Evolutionary conservation across 2,329 filamentous ascomycete genomes (phyloP), one percentile per base, ranked within the genome.

Genomic region (Phyllosticta paracitricarpa): DNA sequence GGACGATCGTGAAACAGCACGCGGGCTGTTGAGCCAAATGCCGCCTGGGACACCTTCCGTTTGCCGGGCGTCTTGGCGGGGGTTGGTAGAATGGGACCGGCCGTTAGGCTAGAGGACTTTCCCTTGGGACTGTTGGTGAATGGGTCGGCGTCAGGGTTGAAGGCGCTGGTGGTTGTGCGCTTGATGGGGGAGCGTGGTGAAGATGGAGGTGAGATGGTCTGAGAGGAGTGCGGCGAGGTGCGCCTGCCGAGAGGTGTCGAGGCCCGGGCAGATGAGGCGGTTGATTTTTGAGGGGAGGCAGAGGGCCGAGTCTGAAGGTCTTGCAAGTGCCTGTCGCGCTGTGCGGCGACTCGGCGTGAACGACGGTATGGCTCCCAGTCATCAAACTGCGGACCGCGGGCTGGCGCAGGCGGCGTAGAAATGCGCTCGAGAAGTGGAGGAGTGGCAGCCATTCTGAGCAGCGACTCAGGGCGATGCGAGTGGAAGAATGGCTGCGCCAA

Each of bases 41-140:
- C 74, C 14, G 72, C 68, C 54, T 40, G 33, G 71, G 68, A 24
- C 78, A 61, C 48, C 71, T 65, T 40, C 72, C 68, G 30, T 58
- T 57, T 89, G 72, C 82, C 81, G 2, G 84, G 89, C 2, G 89
- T 93, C 77, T 92, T 92, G 65, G 85, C 82, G 2, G 89, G 89
- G 2, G 89, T 93, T 17, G 87, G 88, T 54, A 92, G 82, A 81
- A 89, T 88, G 64, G 78, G 80, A 24, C 24, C 19, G 17, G 52
- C 33, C 33, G 33, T 40, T 40, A 17, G 14, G 33, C 33, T 40
- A 17, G 33, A 40, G 10, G 33, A 40, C 33, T 40, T 10, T 19
- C 19, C 52, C 33, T 53, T 61, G 59, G 62, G 53, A 22, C 48
- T 57, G 9, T 51, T 48, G 54, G 33, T 24, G 35, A 63, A 54